Evolutionary conservation across 163 green algal species (phyloP), one percentile per base, ranked within the genome.

Genomic region (Scenedesmus sp.): DNA sequence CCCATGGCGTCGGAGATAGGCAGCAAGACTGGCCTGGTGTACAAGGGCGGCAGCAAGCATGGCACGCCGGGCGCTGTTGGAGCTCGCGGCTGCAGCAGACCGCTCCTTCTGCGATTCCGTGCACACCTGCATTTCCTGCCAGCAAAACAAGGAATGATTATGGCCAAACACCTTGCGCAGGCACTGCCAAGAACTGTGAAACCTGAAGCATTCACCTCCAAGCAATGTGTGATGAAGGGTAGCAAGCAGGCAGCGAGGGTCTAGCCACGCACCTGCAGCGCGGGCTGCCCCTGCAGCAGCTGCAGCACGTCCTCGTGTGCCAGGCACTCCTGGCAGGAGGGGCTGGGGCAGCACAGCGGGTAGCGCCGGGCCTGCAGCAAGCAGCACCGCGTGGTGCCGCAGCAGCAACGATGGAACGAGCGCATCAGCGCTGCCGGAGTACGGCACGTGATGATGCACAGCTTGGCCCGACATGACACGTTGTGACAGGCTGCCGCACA

Each of bases 281-380:
- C 56, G 15, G 87, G 44, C 26, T n/a, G 5, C 0, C 82, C 53
- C n/a, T 81, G 42, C 24, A 91, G 87, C 78, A 91, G 87, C 40
- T 56, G n/a, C 56, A 72, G 13, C 30, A 91, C 37, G n/a, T 87
- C 80, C 37, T 68, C 79, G 12, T 78, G 79, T 12, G 26, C 42
- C 15, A 91, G 9, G 10, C 83, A 26, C 37, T 65, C 53, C 22
- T 68, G 51, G 44, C 87, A 91, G 37, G 35, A 46, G 30, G 87
- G 87, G 3, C 22, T 72, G 24, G 87, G 87, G 87, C 87, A 91
- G 53, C 24, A 44, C 37, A 91, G 83, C 10, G 87, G 87, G 73
- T 91, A 91, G 42, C 53, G 42, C 12, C 53, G 87, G 2, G 26
- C 53, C 87, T 91, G 87, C n/a, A 68, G 26, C 0, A 7, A 49